phyloP scores from a whole-genome alignment of 192 early-diverging fungal genomes.

The Coemansia aciculifera region DNA sequence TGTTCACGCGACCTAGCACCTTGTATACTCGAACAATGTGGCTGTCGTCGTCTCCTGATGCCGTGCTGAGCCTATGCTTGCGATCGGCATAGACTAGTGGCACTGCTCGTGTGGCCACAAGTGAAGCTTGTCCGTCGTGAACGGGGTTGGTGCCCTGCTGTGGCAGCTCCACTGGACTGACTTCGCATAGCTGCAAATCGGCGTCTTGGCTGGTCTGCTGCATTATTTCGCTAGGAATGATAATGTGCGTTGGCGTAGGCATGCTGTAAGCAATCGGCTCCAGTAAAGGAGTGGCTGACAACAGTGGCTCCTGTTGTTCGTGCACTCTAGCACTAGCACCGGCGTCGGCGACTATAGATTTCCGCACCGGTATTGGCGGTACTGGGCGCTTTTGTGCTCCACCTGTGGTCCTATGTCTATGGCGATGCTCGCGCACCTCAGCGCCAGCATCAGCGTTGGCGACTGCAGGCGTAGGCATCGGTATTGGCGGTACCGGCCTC shows the following conservation, averaged over 20 bases:
- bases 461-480: conserved; percentile 4
- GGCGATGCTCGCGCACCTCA: neutral
- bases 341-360: neutral
- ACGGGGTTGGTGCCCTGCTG: neutral
- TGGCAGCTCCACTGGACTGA: neutral
- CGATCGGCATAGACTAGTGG: neutral
- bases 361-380: conserved; percentile 16
- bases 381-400: neutral
- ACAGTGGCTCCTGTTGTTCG: neutral
- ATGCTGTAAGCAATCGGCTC: neutral
- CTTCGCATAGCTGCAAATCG: conserved; percentile 1
- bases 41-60: conserved; percentile 19
- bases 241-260: neutral
- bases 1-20: conserved; percentile 13
- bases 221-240: neutral
- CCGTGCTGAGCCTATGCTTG: conserved; percentile 15
- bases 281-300: neutral
- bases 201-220: conserved; percentile 2
- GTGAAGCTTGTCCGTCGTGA: neutral
- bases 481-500: conserved; percentile 13
- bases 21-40: conserved; percentile 11
- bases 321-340: neutral
- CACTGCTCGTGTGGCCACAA: conserved; percentile 7
- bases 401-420: neutral
- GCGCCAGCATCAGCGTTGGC: neutral